These are phyloP conservation scores for Fraxinus quadrangulata DNA, from an alignment of 257 asterid species.

Conservation along the genomic window DNA sequence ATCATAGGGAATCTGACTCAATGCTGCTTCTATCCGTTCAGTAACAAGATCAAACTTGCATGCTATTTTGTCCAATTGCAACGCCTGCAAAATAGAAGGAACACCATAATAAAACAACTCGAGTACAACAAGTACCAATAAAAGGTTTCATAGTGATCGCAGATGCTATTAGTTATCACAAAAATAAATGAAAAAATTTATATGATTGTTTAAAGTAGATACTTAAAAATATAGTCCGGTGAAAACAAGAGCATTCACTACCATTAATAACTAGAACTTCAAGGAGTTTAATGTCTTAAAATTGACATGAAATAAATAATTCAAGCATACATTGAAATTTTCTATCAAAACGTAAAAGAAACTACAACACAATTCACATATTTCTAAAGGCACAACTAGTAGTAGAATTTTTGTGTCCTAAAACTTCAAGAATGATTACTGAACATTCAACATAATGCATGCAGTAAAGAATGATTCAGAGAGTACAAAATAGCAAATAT, in stretches of 20 bases:
- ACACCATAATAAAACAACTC: background rate
- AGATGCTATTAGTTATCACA: background rate
- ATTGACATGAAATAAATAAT: background rate
- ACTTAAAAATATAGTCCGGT: background rate
- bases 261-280: slow-evolving; percentile 12
- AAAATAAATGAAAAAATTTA: background rate
- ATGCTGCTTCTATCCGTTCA: slow-evolving; percentile 73
- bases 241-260: background rate
- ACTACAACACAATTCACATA: background rate
- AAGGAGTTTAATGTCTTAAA: background rate
- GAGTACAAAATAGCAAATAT: background rate
- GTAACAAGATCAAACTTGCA: slow-evolving; percentile 62
- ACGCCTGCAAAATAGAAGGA: slow-evolving; percentile 56
- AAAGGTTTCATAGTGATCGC: background rate
- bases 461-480: too few relatives aligned
- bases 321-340: background rate
- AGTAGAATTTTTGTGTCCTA: background rate
- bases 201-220: background rate
- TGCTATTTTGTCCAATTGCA: slow-evolving; percentile 67
- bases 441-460: background rate
- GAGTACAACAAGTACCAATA: background rate
- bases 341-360: background rate
- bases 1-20: slow-evolving; percentile 65
- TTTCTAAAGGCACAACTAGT: background rate
- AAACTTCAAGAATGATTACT: background rate